Base-by-base conservation (phyloP, 306 rosid genomes). In the Hylodesmum podocarpum region DNA sequence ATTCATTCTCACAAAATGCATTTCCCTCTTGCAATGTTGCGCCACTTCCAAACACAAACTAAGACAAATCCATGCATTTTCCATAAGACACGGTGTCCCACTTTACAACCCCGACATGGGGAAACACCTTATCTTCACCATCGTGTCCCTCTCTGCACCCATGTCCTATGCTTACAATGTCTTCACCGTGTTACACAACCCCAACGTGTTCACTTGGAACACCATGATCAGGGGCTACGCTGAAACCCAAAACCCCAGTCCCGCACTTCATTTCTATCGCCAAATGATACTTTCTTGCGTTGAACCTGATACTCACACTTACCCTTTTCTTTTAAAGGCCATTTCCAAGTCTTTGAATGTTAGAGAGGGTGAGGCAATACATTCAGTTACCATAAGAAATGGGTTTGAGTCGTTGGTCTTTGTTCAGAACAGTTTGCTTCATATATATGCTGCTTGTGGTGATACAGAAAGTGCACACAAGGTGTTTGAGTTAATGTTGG, bases 251-350 rank as follows among this genome's bases (percentile, higher is more conserved):
- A 61, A 70, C 33, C 78, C 88, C 0, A 16, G 12, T 11, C 85
- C 47, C 57, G 91, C 88, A 4, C 31, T 87, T 70, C 16, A 18
- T 34, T 47, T 84, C 1, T 87, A 87, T 55, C 57, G 78, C 11
- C 59, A 77, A 36, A 84, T 87, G 87, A 10, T 36, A 3, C 39
- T 34, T 33, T 82, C 80, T 11, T 28, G 69, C 18, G 69, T 87
- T 21, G 70, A 84, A 58, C 88, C 91, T 34, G 91, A 87, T 71
- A 84, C 88, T 11, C 88, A 87, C 53, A 87, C 91, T 64, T 87
- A 84, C 80, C 91, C 91, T 58, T 87, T 84, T 80, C 87, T 87
- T 50, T 81, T 87, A 2, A 87, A 87, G 78, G 91, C 88, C 37
- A 63, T 87, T 69, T 61, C 91, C 0, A 87, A 80, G 85, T 73